Evolutionary conservation across 257 asterid genomes (phyloP).

Genomic region (Mitragyna speciosa): DNA sequence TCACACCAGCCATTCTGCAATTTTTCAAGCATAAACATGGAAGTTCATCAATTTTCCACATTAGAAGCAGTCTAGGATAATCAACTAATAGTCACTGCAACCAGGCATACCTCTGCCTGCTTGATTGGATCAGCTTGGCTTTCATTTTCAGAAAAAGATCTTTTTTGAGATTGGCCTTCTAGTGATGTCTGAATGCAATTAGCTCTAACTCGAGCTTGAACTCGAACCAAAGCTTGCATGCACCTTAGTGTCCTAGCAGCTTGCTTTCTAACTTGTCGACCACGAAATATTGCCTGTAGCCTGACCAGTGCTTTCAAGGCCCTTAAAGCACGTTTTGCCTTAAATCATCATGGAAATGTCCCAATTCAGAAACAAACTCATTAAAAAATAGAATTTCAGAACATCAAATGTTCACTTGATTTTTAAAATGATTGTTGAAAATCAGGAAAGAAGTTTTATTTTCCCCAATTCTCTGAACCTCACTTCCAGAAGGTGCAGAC

Average conservation of each 20-base stretch:
- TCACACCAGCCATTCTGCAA: slow-evolving; percentile 85
- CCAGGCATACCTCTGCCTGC: slow-evolving; percentile 62
- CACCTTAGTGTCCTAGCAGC: slow-evolving; percentile 81
- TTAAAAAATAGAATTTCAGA: background rate
- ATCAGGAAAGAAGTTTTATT: background rate
- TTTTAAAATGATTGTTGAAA: background rate
- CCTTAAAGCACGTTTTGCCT: slow-evolving; percentile 91
- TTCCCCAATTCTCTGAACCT: background rate
- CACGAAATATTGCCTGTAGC: slow-evolving; percentile 91
- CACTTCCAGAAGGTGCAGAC: background rate
- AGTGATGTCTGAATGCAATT: slow-evolving; percentile 43
- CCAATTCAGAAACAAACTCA: background rate
- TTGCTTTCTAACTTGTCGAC: slow-evolving; percentile 74
- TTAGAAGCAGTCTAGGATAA: background rate
- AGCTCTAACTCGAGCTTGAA: slow-evolving; percentile 79
- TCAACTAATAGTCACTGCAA: background rate
- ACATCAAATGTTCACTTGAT: background rate
- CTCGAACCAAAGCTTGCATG: slow-evolving; percentile 89
- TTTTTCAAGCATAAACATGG: background rate
- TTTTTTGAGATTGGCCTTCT: slow-evolving; percentile 25
- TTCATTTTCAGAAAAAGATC: slow-evolving; percentile 11
- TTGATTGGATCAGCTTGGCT: slow-evolving; percentile 44
- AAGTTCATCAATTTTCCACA: background rate
- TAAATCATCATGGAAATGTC: slow-evolving; percentile 3
- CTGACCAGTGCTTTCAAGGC: slow-evolving; percentile 88